Evolutionary conservation across 2,329 filamentous ascomycete genomes (phyloP).

Genomic region (Tolypocladium tundrense): DNA sequence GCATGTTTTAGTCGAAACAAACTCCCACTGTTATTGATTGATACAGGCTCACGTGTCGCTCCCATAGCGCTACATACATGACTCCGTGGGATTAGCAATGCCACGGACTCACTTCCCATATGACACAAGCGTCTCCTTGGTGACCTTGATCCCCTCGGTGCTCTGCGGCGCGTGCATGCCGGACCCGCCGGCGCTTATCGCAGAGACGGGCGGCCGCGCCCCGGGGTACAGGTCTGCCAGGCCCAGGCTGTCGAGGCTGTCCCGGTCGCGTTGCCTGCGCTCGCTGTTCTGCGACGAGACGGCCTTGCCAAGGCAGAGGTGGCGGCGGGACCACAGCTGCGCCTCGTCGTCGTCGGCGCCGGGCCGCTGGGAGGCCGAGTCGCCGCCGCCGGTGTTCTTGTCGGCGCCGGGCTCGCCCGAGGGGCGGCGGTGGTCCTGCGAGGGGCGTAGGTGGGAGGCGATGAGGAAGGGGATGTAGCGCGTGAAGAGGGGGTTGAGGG

Average conservation of each 20-base stretch:
- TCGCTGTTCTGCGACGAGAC: neutral
- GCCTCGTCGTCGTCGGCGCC: slow-evolving; percentile 13
- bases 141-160: neutral
- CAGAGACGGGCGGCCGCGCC: slow-evolving; percentile 5
- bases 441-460: slow-evolving; percentile 11
- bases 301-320: neutral
- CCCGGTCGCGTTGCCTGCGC: neutral
- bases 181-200: slow-evolving; percentile 9
- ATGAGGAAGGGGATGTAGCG: slow-evolving; percentile 18
- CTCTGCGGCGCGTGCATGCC: neutral
- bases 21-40: too few species aligned
- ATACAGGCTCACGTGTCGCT: neutral
- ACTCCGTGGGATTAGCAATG: neutral
- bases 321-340: slow-evolving; percentile 8
- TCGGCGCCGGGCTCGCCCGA: slow-evolving; percentile 3
- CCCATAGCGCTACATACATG: neutral
- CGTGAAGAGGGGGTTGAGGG: slow-evolving; percentile 37
- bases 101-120: neutral
- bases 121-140: neutral
- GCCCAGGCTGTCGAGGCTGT: slow-evolving; percentile 11
- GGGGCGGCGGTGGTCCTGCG: slow-evolving; percentile 9
- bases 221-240: slow-evolving; percentile 7
- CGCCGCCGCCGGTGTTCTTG: too few species aligned
- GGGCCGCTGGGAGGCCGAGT: neutral
- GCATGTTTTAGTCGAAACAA: too few species aligned